phyloP scores from a whole-genome alignment of 805 yeast genomes.

The Maudiozyma barnettii region DNA sequence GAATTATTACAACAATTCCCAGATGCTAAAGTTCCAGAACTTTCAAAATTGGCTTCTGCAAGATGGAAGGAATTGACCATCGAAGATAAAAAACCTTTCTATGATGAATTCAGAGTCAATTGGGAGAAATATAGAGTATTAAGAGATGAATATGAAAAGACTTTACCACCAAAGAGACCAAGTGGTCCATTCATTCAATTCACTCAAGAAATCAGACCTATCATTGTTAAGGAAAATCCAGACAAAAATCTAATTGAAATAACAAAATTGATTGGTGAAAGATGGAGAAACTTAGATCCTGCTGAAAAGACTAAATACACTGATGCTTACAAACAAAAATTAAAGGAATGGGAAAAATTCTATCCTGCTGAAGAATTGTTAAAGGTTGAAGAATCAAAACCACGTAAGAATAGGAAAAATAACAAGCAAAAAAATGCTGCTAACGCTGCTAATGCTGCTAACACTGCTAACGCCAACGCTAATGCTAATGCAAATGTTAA shows the following conservation, averaged over 20 bases:
- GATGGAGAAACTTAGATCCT: constrained; percentile 26
- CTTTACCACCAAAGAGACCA: constrained; percentile 32
- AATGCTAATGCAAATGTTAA: neutral
- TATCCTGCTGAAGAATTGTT: constrained; percentile 23
- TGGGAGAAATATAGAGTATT: constrained; percentile 29
- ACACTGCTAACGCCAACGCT: neutral
- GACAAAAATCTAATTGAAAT: constrained; percentile 28
- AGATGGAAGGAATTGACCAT: constrained; percentile 78
- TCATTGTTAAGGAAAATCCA: constrained; percentile 26
- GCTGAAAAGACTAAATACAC: constrained; percentile 25
- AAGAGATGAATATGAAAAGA: constrained; percentile 29
- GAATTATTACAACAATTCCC: constrained; percentile 26
- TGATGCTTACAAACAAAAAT: constrained; percentile 29
- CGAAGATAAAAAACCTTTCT: constrained; percentile 72
- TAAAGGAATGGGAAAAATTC: constrained; percentile 33
- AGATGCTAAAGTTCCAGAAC: constrained; percentile 31
- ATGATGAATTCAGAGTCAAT: constrained; percentile 37
- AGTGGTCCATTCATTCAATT: constrained; percentile 31
- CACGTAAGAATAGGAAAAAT: constrained; percentile 8
- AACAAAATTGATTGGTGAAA: constrained; percentile 27
- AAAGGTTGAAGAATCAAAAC: neutral
- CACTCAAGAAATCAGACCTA: constrained; percentile 28
- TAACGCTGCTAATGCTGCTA: neutral
- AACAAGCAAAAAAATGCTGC: neutral
- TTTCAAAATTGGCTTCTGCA: constrained; percentile 67